These are phyloP conservation scores for Acer campestre DNA, from an alignment of 345 rosid species.

Conservation along the genomic window DNA sequence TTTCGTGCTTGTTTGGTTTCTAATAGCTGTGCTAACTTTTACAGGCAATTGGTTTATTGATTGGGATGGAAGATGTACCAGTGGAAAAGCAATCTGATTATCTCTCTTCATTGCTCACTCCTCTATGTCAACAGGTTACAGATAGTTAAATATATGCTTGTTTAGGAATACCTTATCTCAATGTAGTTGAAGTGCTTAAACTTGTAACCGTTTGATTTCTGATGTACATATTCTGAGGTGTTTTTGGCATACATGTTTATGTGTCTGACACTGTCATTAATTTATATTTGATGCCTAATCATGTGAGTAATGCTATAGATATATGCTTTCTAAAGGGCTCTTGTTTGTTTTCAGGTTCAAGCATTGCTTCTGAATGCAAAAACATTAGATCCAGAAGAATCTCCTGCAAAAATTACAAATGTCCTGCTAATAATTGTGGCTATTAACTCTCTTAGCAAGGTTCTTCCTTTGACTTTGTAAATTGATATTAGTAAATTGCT, in stretches of 20 bases:
- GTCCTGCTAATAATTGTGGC: conserved; percentile 82
- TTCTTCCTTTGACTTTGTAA: conserved; percentile 28
- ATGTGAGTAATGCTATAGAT: neutral
- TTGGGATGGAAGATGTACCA: conserved; percentile 90
- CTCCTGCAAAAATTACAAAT: conserved; percentile 51
- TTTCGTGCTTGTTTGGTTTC: conserved; percentile 2
- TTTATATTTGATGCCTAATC: neutral
- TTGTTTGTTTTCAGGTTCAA: conserved; percentile 63
- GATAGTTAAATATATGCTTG: conserved; percentile 13
- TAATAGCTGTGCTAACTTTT: conserved; percentile 8
- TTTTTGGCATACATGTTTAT: conserved; percentile 11
- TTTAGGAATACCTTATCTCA: neutral
- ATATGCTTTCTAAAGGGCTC: conserved; percentile 21
- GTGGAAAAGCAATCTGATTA: conserved; percentile 86
- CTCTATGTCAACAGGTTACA: conserved; percentile 88
- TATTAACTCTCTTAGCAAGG: conserved; percentile 98
- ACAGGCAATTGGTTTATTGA: conserved; percentile 89
- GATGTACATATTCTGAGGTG: conserved; percentile 19
- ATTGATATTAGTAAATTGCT: conserved; percentile 1
- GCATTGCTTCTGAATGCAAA: conserved; percentile 56
- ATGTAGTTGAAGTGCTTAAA: conserved; percentile 2
- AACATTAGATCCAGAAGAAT: conserved; percentile 50
- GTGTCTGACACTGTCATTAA: neutral
- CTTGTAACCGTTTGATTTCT: neutral
- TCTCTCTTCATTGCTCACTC: conserved; percentile 81